Percentiles rank a stretch among this genome's conserved stretches.
These are phyloP conservation scores for Helicostylum pulchrum DNA, from an alignment of 192 early-diverging fungal genomes.

Conservation along the genomic window DNA sequence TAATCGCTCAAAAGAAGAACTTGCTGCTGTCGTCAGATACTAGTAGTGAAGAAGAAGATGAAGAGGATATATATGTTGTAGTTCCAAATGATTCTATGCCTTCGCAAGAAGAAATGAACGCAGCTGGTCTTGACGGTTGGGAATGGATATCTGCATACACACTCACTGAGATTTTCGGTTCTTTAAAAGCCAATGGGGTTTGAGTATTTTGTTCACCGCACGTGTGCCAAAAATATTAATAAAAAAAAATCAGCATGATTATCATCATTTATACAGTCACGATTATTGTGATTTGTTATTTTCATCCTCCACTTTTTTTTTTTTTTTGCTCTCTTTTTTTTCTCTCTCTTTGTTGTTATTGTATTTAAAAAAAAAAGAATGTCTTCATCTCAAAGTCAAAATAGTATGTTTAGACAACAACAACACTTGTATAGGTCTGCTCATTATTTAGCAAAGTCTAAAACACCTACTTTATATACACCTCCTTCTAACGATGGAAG, in stretches of 20 bases:
- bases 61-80: conserved; percentile 12
- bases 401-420: conserved; percentile 29
- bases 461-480: conserved; percentile 19
- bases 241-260: too few species aligned
- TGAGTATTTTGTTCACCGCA: too few species aligned
- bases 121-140: conserved; percentile 4
- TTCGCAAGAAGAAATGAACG: not conserved
- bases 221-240: too few species aligned
- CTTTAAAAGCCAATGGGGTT: too few species aligned
- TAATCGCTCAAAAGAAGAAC: conserved; percentile 4
- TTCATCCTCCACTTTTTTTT: not conserved
- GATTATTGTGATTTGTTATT: not conserved
- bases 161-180: too few species aligned
- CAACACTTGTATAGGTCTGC: conserved; percentile 27
- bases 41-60: not conserved
- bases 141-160: conserved; percentile 7
- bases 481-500: not conserved
- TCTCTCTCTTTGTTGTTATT: not conserved
- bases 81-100: not conserved
- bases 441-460: conserved; percentile 14
- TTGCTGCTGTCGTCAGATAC: too few species aligned
- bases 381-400: conserved; percentile 19
- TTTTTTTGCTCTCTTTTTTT: not conserved
- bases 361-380: not conserved
- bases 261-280: too few species aligned